These are phyloP conservation scores for Linderniella brevidens DNA, from an alignment of 257 asterid genomes.

Conservation along the genomic window DNA sequence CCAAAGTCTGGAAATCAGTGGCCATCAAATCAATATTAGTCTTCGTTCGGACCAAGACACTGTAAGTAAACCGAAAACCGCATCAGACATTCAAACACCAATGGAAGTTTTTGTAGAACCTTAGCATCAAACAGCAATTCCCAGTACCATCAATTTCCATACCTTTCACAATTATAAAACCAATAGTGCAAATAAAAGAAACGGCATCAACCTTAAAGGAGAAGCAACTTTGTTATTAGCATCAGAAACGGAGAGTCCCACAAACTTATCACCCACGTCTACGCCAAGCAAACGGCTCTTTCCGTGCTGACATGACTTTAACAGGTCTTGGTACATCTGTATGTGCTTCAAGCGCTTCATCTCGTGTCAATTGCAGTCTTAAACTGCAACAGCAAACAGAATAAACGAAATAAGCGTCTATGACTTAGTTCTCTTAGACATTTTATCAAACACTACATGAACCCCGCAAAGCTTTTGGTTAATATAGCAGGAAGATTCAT, in stretches of 20 bases:
- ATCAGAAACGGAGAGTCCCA: conserved; percentile 81
- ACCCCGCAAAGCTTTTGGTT: no score
- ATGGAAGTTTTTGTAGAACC: no score
- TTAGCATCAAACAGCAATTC: conserved; percentile 5
- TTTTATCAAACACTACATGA: no score
- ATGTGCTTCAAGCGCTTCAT: conserved; percentile 66
- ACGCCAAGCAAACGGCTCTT: conserved; percentile 58
- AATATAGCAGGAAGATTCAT: no score
- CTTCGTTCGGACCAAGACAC: conserved; percentile 60
- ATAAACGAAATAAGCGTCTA: no score
- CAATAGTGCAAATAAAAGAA: neutral
- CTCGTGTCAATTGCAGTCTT: conserved; percentile 17
- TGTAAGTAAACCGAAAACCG: conserved; percentile 21
- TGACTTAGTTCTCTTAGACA: no score
- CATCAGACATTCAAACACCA: conserved; percentile 8
- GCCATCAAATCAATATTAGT: conserved; percentile 53
- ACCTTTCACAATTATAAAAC: neutral
- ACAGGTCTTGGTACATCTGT: conserved; percentile 37
- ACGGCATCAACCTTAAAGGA: conserved; percentile 44
- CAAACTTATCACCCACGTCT: conserved; percentile 86
- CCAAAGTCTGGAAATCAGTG: conserved; percentile 49
- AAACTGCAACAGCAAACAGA: conserved; percentile 3
- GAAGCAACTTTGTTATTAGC: conserved; percentile 39
- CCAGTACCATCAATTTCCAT: neutral
- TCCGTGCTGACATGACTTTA: conserved; percentile 28